Evolutionary conservation across 805 yeast genomes (phyloP).

Genomic region (Candida verbasci): DNA sequence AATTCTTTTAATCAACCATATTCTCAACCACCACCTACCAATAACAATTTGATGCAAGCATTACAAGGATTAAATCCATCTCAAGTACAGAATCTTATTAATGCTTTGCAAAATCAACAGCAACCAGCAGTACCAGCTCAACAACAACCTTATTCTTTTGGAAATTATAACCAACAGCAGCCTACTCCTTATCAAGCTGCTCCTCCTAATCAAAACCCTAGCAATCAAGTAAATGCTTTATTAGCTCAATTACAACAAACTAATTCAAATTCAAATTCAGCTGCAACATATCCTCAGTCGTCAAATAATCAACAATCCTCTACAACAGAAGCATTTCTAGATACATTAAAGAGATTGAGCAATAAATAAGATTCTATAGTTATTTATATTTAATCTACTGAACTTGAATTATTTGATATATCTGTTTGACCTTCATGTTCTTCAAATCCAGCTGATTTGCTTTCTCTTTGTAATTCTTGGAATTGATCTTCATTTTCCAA

Average conservation of each 20-base stretch:
- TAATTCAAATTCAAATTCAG: background rate
- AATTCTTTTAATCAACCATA: slow-evolving; percentile 5
- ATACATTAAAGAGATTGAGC: slow-evolving; percentile 33
- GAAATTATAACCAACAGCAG: slow-evolving; percentile 7
- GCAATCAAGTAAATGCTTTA: slow-evolving; percentile 22
- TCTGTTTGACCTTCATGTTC: slow-evolving; percentile 20
- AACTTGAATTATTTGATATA: slow-evolving; percentile 15
- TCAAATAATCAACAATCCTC: slow-evolving; percentile 12
- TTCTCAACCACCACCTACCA: slow-evolving; percentile 6
- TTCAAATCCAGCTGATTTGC: no score
- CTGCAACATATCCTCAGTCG: slow-evolving; percentile 6
- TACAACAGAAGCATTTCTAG: slow-evolving; percentile 27
- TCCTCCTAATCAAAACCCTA: slow-evolving; percentile 13
- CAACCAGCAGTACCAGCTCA: slow-evolving; percentile 14
- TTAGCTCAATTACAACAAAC: slow-evolving; percentile 24
- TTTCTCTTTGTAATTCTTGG: slow-evolving; percentile 44
- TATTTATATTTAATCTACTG: slow-evolving; percentile 15
- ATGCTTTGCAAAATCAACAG: slow-evolving; percentile 24
- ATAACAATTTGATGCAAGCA: slow-evolving; percentile 11
- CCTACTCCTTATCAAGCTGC: slow-evolving; percentile 11
- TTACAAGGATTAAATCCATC: slow-evolving; percentile 26
- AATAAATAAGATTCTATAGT: slow-evolving; percentile 17
- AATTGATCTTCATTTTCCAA: slow-evolving; percentile 72
- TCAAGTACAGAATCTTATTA: slow-evolving; percentile 29
- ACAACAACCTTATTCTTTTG: slow-evolving; percentile 3